Evolutionary conservation across 805 yeast species (phyloP).

Genomic region (Clavispora fructus): DNA sequence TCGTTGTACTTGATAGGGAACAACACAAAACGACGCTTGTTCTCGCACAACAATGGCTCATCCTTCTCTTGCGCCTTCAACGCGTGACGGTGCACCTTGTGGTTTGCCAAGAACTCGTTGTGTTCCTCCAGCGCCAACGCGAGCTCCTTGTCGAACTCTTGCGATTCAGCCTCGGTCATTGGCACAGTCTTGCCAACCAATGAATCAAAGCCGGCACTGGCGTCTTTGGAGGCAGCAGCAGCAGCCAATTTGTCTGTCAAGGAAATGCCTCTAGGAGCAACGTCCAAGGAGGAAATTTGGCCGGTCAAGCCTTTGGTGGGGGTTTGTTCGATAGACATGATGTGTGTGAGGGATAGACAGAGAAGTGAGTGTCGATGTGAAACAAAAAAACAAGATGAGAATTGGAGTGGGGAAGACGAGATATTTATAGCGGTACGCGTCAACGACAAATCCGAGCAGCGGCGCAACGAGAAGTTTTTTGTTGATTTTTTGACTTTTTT

Average conservation of each 20-base stretch:
- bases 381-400: not conserved
- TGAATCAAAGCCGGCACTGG: conserved; percentile 12
- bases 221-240: conserved; percentile 19
- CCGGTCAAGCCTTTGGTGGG: conserved; percentile 45
- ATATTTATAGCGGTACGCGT: not conserved
- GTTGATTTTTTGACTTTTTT: conserved; percentile 1
- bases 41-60: conserved; percentile 84
- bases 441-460: not conserved
- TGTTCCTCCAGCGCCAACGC: conserved; percentile 37
- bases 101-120: conserved; percentile 51
- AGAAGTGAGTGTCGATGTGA: not conserved
- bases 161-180: conserved; percentile 11
- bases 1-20: conserved; percentile 97
- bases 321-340: conserved; percentile 34
- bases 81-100: conserved; percentile 65
- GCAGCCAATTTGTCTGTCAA: conserved; percentile 41
- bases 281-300: conserved; percentile 36
- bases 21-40: conserved; percentile 82
- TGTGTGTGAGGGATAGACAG: not conserved
- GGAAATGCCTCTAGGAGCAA: conserved; percentile 30
- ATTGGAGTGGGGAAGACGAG: not conserved
- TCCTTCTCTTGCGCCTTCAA: conserved; percentile 74
- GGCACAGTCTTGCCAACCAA: conserved; percentile 13
- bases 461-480: conserved; percentile 7
- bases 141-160: conserved; percentile 19